A percentile compares a stretch with the other conserved stretches of the same genome.
Conservation (phyloP, 257 asterid genomes). For the Scutellaria barbata region DNA sequence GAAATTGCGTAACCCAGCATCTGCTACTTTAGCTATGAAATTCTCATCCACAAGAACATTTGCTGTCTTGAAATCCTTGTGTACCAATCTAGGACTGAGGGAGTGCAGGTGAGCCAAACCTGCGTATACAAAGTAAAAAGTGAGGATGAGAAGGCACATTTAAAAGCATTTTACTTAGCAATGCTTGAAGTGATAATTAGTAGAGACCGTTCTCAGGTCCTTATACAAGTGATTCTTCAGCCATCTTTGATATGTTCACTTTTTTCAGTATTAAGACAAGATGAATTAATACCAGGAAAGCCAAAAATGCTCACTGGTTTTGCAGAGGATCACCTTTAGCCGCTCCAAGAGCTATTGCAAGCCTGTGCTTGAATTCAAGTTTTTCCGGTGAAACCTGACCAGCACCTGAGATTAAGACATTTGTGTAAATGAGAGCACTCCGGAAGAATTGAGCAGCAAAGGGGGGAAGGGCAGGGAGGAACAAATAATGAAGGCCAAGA, state of each 20-base stretch:
- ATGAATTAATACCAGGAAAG: constrained; percentile 74
- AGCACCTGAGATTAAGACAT: constrained; percentile 59
- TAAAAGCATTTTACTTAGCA: constrained; percentile 25
- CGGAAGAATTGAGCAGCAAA: not conserved
- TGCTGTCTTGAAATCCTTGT: constrained; percentile 89
- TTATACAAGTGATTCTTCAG: constrained; percentile 36
- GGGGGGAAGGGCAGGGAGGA: not conserved
- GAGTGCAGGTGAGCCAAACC: constrained; percentile 88
- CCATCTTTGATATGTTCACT: constrained; percentile 38
- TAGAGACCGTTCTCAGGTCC: constrained; percentile 25
- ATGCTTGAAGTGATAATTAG: constrained; percentile 31
- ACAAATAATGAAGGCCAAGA: constrained; percentile 25
- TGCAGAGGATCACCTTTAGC: constrained; percentile 99
- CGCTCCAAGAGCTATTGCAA: constrained; percentile 93
- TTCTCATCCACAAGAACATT: constrained; percentile 95
- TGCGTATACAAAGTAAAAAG: constrained; percentile 37
- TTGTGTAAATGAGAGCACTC: constrained; percentile 28
- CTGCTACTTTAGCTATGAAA: constrained; percentile 89
- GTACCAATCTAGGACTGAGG: constrained; percentile 84
- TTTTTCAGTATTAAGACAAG: constrained; percentile 45
- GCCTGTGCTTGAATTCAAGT: constrained; percentile 97
- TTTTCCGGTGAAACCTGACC: constrained; percentile 82
- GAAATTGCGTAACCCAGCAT: constrained; percentile 89
- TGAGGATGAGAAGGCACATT: constrained; percentile 37
- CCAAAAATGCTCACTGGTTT: constrained; percentile 95